phyloP scores from a whole-genome alignment of 1,284 basidiomycete species.

The Papiliotrema flavescens region DNA sequence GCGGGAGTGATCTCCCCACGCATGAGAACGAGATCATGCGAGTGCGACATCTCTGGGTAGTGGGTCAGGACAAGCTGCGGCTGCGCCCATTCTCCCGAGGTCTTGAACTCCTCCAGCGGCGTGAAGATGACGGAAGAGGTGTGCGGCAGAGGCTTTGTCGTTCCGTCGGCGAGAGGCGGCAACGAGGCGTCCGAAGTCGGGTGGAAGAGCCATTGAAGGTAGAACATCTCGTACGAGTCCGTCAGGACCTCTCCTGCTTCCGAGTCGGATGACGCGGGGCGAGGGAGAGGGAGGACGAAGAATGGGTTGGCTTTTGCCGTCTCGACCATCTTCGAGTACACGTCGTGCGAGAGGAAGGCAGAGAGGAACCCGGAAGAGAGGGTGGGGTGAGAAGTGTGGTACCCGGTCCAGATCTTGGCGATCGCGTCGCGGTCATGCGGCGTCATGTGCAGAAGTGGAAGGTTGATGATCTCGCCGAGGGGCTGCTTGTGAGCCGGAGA shows the following conservation, averaged over 20 bases:
- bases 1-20: constrained; percentile 83
- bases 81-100: constrained; percentile 78
- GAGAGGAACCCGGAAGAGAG: constrained; percentile 77
- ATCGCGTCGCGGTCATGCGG: constrained; percentile 71
- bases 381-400: constrained; percentile 72
- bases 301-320: constrained; percentile 64
- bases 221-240: constrained; percentile 75
- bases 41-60: constrained; percentile 80
- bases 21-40: constrained; percentile 80
- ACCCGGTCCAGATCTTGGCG: constrained; percentile 79
- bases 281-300: constrained; percentile 75
- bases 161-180: constrained; percentile 49
- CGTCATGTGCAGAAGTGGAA: constrained; percentile 63
- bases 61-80: constrained; percentile 87
- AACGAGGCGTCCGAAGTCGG: constrained; percentile 55
- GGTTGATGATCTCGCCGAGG: constrained; percentile 72
- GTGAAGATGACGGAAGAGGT: constrained; percentile 75
- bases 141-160: constrained; percentile 34
- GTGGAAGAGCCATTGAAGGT: constrained; percentile 81
- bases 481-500: neutral
- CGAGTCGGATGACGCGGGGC: constrained; percentile 33
- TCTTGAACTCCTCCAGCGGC: constrained; percentile 90
- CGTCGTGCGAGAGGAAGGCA: constrained; percentile 66
- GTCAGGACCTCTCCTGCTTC: constrained; percentile 48
- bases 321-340: constrained; percentile 67